Percentiles rank a stretch among this genome's conserved stretches.
Evolutionary conservation across 129 eudicot genomes (phyloP).

Genomic region (Logfia minima): DNA sequence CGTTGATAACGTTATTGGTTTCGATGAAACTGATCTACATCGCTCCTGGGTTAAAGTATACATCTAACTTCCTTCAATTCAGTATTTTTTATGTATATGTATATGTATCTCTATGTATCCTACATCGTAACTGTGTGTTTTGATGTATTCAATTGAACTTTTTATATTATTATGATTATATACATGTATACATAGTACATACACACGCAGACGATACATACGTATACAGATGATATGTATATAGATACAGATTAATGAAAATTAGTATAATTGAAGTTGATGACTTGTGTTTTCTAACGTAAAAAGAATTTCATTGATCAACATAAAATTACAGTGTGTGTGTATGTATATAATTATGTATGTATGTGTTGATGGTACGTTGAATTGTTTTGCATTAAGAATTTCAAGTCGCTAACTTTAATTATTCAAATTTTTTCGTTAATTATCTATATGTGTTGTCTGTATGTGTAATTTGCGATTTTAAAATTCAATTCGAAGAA

Average conservation of each 20-base stretch:
- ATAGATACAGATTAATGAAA: neutral
- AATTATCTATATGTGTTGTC: neutral
- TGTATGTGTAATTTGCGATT: neutral
- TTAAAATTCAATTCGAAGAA: neutral
- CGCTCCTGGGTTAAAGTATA: constrained; percentile 83
- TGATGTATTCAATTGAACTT: neutral
- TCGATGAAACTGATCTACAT: constrained; percentile 97
- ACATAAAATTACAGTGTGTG: neutral
- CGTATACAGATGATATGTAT: neutral
- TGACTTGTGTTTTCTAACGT: too few relatives aligned
- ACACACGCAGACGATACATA: too few relatives aligned
- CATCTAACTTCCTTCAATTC: neutral
- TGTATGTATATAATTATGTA: neutral
- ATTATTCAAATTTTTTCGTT: neutral
- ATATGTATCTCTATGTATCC: neutral
- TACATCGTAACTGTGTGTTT: constrained; percentile 1
- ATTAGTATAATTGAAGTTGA: neutral
- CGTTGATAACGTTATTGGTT: constrained; percentile 93
- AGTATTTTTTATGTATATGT: neutral
- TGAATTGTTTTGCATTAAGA: neutral
- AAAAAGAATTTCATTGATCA: too few relatives aligned
- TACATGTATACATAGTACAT: too few relatives aligned
- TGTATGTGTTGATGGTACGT: neutral
- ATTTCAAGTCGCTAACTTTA: neutral
- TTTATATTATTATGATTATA: neutral